Evolutionary conservation across 441 rosid genomes (phyloP).

Genomic region (Aleurites moluccanus): DNA sequence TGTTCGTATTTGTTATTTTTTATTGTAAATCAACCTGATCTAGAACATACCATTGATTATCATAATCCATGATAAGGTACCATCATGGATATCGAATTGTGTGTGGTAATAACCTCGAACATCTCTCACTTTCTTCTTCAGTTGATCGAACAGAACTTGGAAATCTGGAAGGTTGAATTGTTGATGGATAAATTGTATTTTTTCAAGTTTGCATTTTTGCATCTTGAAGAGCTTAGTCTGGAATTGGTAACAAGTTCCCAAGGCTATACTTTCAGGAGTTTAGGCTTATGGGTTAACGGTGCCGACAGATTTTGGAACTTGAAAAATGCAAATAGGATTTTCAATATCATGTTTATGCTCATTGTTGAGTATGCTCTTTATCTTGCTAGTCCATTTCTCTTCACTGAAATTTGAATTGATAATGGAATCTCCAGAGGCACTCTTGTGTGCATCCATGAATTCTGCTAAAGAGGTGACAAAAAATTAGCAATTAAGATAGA

Average conservation of each 20-base stretch:
- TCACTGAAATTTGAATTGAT: not conserved
- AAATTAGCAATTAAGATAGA: too few relatives aligned
- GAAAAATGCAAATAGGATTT: slow-evolving; percentile 8
- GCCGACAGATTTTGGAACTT: slow-evolving; percentile 5
- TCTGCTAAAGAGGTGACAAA: too few relatives aligned
- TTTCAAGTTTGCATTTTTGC: slow-evolving; percentile 14
- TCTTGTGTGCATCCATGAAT: too few relatives aligned
- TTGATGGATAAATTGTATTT: not conserved
- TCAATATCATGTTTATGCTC: not conserved
- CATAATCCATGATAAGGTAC: slow-evolving; percentile 18
- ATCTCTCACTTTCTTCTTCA: not conserved
- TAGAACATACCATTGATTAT: slow-evolving; percentile 14
- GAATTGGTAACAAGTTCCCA: slow-evolving; percentile 23
- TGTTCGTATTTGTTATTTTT: too few relatives aligned
- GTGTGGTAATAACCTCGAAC: slow-evolving; percentile 3
- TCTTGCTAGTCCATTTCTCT: not conserved
- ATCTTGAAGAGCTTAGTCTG: slow-evolving; percentile 11
- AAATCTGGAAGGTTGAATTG: not conserved
- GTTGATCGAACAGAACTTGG: not conserved
- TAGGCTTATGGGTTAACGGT: slow-evolving; percentile 14
- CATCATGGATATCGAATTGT: not conserved
- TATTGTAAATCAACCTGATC: not conserved
- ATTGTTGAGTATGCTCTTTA: not conserved
- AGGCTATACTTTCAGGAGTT: slow-evolving; percentile 12
- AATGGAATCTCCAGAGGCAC: not conserved